Evolutionary conservation across 2,329 filamentous ascomycete genomes (phyloP).

Genomic region (Aspergillus aculeatus): DNA sequence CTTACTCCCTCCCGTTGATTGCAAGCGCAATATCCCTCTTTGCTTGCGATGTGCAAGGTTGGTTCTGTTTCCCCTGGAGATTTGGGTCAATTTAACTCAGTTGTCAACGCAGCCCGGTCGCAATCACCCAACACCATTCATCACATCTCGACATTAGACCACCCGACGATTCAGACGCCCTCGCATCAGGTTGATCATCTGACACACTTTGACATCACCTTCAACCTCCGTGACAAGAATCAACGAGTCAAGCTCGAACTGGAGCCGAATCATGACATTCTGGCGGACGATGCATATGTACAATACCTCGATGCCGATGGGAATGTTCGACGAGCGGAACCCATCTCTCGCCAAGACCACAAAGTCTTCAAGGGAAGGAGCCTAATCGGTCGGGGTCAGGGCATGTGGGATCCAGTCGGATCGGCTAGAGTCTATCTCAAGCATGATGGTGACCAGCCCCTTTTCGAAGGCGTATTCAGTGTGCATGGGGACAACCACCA

Average conservation of each 20-base stretch:
- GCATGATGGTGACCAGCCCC: conserved; percentile 70
- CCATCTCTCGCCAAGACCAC: conserved; percentile 70
- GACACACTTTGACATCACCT: conserved; percentile 81
- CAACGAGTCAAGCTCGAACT: conserved; percentile 75
- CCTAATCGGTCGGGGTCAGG: conserved; percentile 63
- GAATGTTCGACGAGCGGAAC: conserved; percentile 62
- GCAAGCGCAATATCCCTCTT: conserved; percentile 28
- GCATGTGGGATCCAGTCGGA: conserved; percentile 75
- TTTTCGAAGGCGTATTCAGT: conserved; percentile 89
- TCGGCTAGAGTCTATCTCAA: conserved; percentile 82
- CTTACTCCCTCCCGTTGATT: conserved; percentile 26
- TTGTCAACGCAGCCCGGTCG: conserved; percentile 60
- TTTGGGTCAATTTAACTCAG: neutral
- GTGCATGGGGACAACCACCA: conserved; percentile 82
- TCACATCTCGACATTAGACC: conserved; percentile 70
- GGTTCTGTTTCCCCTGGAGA: neutral
- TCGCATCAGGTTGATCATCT: conserved; percentile 76
- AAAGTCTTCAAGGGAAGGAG: conserved; percentile 80
- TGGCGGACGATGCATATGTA: conserved; percentile 72
- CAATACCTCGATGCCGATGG: conserved; percentile 73
- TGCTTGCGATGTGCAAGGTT: conserved; percentile 16
- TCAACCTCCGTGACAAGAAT: conserved; percentile 66
- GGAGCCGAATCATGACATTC: conserved; percentile 87
- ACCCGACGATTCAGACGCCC: conserved; percentile 73
- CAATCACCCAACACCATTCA: conserved; percentile 72